These are phyloP conservation scores for Pelargonium fulgidum DNA, from an alignment of 441 rosid species.

Conservation along the genomic window DNA sequence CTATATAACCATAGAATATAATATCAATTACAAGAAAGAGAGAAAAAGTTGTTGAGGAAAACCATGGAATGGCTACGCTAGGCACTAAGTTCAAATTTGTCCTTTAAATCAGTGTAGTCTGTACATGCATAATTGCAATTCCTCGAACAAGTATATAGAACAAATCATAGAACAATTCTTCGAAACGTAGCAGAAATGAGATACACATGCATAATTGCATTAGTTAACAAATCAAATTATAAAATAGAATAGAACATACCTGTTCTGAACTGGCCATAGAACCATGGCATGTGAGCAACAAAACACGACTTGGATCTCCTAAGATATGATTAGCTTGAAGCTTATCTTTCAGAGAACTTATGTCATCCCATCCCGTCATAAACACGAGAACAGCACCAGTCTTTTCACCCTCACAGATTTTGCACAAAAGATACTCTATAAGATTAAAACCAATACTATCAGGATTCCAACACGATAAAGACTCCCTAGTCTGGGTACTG, in stretches of 20 bases:
- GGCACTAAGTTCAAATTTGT: background rate
- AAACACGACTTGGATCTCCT: conserved; percentile 94
- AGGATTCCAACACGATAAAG: conserved; percentile 82
- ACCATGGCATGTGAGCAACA: conserved; percentile 88
- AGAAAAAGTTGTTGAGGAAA: background rate
- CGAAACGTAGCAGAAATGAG: background rate
- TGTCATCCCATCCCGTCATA: conserved; percentile 99
- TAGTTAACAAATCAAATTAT: conserved; percentile 8
- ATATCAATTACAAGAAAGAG: conserved; percentile 4
- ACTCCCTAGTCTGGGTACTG: conserved; percentile 77
- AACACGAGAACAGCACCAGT: conserved; percentile 90
- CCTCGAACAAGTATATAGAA: too few species aligned
- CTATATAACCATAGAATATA: background rate
- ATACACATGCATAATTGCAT: conserved; percentile 8
- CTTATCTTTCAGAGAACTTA: conserved; percentile 84
- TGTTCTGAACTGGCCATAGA: conserved; percentile 98
- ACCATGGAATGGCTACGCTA: background rate
- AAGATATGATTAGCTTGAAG: conserved; percentile 93
- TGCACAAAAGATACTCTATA: conserved; percentile 89
- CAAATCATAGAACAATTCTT: too few species aligned
- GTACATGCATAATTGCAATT: background rate
- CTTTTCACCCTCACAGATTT: conserved; percentile 90
- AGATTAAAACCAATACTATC: conserved; percentile 94
- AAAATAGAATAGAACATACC: conserved; percentile 29
- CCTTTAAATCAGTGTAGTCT: background rate